Evolutionary conservation across 2,329 filamentous ascomycete genomes (phyloP).

Genomic region (Aureobasidium leucospermi): DNA sequence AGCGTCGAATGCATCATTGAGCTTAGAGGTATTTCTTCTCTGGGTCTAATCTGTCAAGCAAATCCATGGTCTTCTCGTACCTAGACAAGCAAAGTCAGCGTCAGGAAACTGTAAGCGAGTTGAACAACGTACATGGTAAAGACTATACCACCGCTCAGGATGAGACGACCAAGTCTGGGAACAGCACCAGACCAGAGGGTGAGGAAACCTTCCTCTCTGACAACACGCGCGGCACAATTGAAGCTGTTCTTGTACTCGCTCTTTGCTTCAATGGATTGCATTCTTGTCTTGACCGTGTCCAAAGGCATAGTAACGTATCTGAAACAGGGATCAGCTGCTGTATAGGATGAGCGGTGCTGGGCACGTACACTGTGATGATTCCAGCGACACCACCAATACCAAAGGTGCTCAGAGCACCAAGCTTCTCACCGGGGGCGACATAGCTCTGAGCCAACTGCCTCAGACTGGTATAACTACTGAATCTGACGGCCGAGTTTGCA

Average conservation of each 20-base stretch:
- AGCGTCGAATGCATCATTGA: not conserved
- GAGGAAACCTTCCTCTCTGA: slow-evolving; percentile 78
- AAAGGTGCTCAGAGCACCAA: slow-evolving; percentile 81
- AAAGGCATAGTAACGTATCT: slow-evolving; percentile 55
- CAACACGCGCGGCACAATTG: slow-evolving; percentile 72
- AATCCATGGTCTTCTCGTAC: slow-evolving; percentile 94
- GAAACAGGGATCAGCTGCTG: not conserved
- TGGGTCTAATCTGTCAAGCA: slow-evolving; percentile 74
- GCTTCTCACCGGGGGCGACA: slow-evolving; percentile 87
- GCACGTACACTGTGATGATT: slow-evolving; percentile 75
- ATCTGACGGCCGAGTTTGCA: slow-evolving; percentile 86
- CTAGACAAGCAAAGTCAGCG: slow-evolving; percentile 21
- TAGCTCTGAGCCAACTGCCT: slow-evolving; percentile 89
- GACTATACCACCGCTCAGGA: slow-evolving; percentile 91
- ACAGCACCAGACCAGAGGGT: slow-evolving; percentile 94
- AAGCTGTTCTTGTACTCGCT: slow-evolving; percentile 79
- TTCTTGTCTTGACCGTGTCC: slow-evolving; percentile 91
- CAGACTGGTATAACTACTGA: slow-evolving; percentile 80
- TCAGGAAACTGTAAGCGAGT: slow-evolving; percentile 10
- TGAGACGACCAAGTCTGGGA: slow-evolving; percentile 73
- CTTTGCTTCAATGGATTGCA: slow-evolving; percentile 90
- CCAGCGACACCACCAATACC: slow-evolving; percentile 84
- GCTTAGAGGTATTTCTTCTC: slow-evolving; percentile 65
- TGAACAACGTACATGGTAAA: slow-evolving; percentile 68
- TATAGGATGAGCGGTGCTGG: not conserved